Percentiles rank a stretch among this genome's conserved stretches.
These are phyloP conservation scores for Coniochaeta sp. DNA, from an alignment of 2,329 filamentous ascomycete species.

Conservation along the genomic window DNA sequence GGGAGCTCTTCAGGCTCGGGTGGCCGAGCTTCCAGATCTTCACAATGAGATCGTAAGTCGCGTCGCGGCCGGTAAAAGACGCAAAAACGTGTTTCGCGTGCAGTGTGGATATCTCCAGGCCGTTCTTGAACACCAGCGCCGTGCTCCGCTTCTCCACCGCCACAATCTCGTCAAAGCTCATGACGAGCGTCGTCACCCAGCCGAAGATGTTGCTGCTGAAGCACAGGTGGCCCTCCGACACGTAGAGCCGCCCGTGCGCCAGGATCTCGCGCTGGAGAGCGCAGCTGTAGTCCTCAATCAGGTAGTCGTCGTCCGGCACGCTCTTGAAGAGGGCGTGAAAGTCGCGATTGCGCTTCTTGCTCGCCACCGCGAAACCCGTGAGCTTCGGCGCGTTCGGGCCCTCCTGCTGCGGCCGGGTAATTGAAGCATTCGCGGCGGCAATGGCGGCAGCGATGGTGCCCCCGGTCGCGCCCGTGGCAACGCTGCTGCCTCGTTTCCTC, in stretches of 20 bases:
- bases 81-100: conserved; percentile 95
- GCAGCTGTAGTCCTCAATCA: conserved; percentile 98
- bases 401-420: conserved; percentile 55
- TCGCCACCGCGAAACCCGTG: conserved; percentile 92
- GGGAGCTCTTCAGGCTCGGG: conserved; percentile 80
- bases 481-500: conserved; percentile 78
- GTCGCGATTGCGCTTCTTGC: conserved; percentile 91
- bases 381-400: conserved; percentile 64
- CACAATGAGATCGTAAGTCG: conserved; percentile 93
- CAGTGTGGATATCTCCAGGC: conserved; percentile 90
- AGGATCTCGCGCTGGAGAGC: conserved; percentile 93
- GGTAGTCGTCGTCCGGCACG: conserved; percentile 93
- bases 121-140: conserved; percentile 92
- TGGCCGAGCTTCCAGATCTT: conserved; percentile 98
- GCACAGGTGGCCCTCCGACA: conserved; percentile 94
- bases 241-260: conserved; percentile 86
- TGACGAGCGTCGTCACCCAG: conserved; percentile 95
- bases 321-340: conserved; percentile 93
- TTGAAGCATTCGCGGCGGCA: conserved; percentile 59
- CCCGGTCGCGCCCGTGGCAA: conserved; percentile 48
- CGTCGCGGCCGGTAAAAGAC: conserved; percentile 88
- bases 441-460: conserved; percentile 66
- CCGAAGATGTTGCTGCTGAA: conserved; percentile 99
- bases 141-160: conserved; percentile 96
- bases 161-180: conserved; percentile 97